These are phyloP conservation scores for Metschnikowia borealis DNA, from an alignment of 805 yeast species.

Conservation along the genomic window DNA sequence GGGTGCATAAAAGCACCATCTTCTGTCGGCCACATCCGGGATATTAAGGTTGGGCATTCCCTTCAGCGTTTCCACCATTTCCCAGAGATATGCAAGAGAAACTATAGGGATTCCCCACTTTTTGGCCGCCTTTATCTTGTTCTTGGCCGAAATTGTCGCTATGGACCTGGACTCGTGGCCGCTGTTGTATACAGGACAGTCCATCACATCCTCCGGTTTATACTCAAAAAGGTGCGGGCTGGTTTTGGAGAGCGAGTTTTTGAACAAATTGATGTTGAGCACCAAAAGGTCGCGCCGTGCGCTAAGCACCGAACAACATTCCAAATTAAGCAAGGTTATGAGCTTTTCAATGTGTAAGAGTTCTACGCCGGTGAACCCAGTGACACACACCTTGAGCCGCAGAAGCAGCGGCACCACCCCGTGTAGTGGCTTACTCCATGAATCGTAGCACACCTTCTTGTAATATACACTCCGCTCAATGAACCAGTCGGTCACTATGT, in stretches of 20 bases:
- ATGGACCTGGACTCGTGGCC: constrained; percentile 24
- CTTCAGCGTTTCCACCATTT: constrained; percentile 32
- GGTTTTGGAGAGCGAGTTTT: constrained; percentile 30
- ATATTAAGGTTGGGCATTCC: constrained; percentile 17
- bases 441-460: constrained; percentile 45
- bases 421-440: constrained; percentile 59
- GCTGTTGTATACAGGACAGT: constrained; percentile 32
- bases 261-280: constrained; percentile 46
- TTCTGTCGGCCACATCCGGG: constrained; percentile 42
- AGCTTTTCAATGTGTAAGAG: constrained; percentile 65
- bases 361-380: constrained; percentile 80
- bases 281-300: constrained; percentile 53
- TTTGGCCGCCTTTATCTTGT: constrained; percentile 56
- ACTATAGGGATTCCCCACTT: constrained; percentile 57
- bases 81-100: constrained; percentile 53
- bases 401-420: constrained; percentile 26
- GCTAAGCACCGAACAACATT: constrained; percentile 46
- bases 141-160: constrained; percentile 42
- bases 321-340: constrained; percentile 50
- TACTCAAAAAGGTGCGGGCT: constrained; percentile 43
- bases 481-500: constrained; percentile 72
- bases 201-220: constrained; percentile 27
- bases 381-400: constrained; percentile 44
- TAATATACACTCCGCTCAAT: constrained; percentile 69
- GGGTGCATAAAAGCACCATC: constrained; percentile 59